Percentiles rank a stretch among this genome's conserved stretches.
Evolutionary conservation across 345 rosid species (phyloP).

Genomic region (Sapria himalayana): DNA sequence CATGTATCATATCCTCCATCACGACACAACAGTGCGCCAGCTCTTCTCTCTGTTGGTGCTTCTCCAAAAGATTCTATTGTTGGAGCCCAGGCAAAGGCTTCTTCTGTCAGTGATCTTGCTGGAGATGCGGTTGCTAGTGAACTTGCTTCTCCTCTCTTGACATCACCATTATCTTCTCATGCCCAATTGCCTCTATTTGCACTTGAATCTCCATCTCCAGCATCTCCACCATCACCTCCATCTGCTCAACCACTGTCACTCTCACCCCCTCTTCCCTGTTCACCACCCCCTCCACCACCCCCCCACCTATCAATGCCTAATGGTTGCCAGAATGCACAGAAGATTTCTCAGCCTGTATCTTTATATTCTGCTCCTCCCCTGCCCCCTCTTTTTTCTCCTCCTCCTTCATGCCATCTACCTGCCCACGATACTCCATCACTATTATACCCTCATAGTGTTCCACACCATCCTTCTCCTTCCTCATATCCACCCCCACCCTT

Average conservation of each 20-base stretch:
- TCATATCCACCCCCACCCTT: slow-evolving; percentile 13
- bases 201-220: slow-evolving; percentile 11
- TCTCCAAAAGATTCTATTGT: slow-evolving; percentile 33
- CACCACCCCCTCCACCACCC: slow-evolving; percentile 13
- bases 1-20: slow-evolving; percentile 65
- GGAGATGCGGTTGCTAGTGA: slow-evolving; percentile 20
- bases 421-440: slow-evolving; percentile 11
- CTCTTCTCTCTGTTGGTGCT: slow-evolving; percentile 26
- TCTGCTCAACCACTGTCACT: slow-evolving; percentile 15
- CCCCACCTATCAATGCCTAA: slow-evolving; percentile 2
- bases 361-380: too few species aligned
- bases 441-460: slow-evolving; percentile 10
- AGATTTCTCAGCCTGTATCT: too few species aligned
- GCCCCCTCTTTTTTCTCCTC: slow-evolving; percentile 4
- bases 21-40: slow-evolving; percentile 61
- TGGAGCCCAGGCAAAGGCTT: slow-evolving; percentile 14
- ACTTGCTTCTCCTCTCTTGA: slow-evolving; percentile 15
- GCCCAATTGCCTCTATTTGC: slow-evolving; percentile 13
- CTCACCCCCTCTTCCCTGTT: slow-evolving; percentile 11
- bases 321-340: neutral
- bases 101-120: slow-evolving; percentile 11
- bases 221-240: slow-evolving; percentile 11
- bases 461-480: slow-evolving; percentile 10
- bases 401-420: slow-evolving; percentile 3
- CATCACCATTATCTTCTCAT: slow-evolving; percentile 12